A percentile compares a stretch with the other conserved stretches of the same genome.
These are phyloP conservation scores for Sphagnum tenellum DNA, from an alignment of 225 moss, liverwort and hornwort species.

Conservation along the genomic window DNA sequence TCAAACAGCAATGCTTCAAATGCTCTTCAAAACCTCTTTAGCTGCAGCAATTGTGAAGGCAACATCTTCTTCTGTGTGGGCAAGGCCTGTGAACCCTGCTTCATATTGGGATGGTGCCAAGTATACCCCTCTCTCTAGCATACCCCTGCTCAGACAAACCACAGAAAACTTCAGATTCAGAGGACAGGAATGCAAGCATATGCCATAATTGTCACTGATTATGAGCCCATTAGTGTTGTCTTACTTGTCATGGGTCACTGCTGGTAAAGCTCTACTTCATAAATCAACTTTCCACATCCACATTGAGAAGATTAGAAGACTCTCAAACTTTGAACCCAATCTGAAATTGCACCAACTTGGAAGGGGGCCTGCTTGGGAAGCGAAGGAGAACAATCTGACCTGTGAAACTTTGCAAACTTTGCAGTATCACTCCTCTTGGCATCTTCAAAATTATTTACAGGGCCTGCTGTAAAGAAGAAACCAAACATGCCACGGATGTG, in stretches of 20 bases:
- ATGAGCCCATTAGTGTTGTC: too few relatives aligned
- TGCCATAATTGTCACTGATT: too few relatives aligned
- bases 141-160: conserved; percentile 34
- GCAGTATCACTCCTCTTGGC: conserved; percentile 93
- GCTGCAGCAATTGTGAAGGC: conserved; percentile 82
- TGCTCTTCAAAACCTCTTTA: conserved; percentile 49
- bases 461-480: conserved; percentile 85
- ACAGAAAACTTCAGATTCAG: neutral
- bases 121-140: conserved; percentile 94
- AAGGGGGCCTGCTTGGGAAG: neutral
- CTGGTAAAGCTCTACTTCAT: too few relatives aligned
- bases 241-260: too few relatives aligned
- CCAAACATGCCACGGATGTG: conserved; percentile 98
- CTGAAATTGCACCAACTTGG: neutral
- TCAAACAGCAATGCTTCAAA: too few relatives aligned
- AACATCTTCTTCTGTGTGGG: conserved; percentile 82
- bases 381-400: conserved; percentile 8
- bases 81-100: conserved; percentile 92
- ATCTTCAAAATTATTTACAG: conserved; percentile 75
- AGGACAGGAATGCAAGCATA: neutral
- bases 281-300: neutral
- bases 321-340: neutral
- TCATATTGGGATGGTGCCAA: conserved; percentile 96
- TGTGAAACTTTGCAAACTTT: conserved; percentile 81
- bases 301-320: neutral